Evolutionary conservation across 2,329 filamentous ascomycete genomes (phyloP).

Genomic region (Septoria linicola): DNA sequence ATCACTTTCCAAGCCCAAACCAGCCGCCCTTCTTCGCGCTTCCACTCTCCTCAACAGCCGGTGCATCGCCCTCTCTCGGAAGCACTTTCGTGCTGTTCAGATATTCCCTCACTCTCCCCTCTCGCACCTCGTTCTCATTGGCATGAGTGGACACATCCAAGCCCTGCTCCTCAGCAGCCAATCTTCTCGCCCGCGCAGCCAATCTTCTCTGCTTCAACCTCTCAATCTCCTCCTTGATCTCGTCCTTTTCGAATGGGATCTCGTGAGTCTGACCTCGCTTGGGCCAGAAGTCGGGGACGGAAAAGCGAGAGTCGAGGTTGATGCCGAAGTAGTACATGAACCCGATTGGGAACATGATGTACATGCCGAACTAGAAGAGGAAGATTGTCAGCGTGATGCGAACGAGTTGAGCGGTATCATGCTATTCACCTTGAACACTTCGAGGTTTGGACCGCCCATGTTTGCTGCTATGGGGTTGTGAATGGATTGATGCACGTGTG

Average conservation of each 20-base stretch:
- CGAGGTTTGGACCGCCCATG: conserved; percentile 83
- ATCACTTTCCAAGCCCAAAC: conserved; percentile 16
- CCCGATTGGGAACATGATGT: conserved; percentile 97
- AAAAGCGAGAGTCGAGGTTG: conserved; percentile 90
- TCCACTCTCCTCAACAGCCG: neutral
- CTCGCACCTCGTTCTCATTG: conserved; percentile 10
- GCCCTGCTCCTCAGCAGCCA: conserved; percentile 39
- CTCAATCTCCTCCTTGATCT: conserved; percentile 79
- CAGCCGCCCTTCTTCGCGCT: conserved; percentile 14
- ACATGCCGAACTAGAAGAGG: conserved; percentile 79
- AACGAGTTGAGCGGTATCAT: no score
- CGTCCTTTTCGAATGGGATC: conserved; percentile 73
- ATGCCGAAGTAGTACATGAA: conserved; percentile 99
- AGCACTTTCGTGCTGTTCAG: conserved; percentile 11
- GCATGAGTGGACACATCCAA: conserved; percentile 1
- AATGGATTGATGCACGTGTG: neutral
- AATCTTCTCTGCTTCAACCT: conserved; percentile 59
- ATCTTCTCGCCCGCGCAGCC: conserved; percentile 49
- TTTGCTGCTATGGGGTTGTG: conserved; percentile 28
- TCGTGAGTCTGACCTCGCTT: conserved; percentile 73
- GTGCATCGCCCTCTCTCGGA: conserved; percentile 1
- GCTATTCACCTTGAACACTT: conserved; percentile 79
- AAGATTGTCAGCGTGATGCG: neutral
- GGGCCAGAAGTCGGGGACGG: conserved; percentile 91
- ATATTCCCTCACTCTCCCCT: conserved; percentile 12